Evolutionary conservation across 2,329 filamentous ascomycete genomes (phyloP).

Genomic region (Claviceps sp.): DNA sequence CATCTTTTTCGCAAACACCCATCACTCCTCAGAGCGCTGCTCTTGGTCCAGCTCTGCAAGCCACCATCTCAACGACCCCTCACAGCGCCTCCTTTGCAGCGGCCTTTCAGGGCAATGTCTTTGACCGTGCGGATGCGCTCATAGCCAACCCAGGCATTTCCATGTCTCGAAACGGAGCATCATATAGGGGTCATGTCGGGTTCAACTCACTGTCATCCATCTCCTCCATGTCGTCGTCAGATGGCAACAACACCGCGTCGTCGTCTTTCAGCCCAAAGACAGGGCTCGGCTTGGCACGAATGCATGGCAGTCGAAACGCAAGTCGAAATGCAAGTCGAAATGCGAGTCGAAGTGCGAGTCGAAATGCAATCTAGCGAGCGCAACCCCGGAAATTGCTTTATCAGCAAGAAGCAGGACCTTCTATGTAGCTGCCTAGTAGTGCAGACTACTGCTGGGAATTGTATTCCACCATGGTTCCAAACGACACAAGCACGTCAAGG

Average conservation of each 20-base stretch:
- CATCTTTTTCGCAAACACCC: conserved; percentile 32
- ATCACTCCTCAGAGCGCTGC: conserved; percentile 85
- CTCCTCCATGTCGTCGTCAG: conserved; percentile 27
- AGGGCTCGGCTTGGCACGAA: conserved; percentile 17
- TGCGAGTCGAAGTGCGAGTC: conserved; percentile 13
- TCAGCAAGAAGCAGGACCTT: background rate
- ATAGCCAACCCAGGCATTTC: conserved; percentile 44
- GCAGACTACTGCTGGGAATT: background rate
- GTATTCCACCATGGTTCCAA: background rate
- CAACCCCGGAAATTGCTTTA: background rate
- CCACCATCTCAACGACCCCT: conserved; percentile 66
- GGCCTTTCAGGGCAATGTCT: conserved; percentile 44
- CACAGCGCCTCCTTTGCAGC: conserved; percentile 42
- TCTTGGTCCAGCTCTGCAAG: conserved; percentile 77
- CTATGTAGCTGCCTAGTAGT: background rate
- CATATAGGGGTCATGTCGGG: conserved; percentile 27
- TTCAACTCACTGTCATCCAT: conserved; percentile 27
- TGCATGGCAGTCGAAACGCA: conserved; percentile 22
- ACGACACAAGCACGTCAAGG: background rate
- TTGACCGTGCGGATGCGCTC: conserved; percentile 44
- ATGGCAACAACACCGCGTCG: conserved; percentile 21
- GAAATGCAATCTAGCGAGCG: conserved; percentile 20
- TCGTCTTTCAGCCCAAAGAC: conserved; percentile 19
- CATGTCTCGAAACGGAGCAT: conserved; percentile 38
- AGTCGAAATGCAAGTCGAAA: no score